Evolutionary conservation across 352 stramenopile genomes (phyloP), one percentile per base, ranked within the genome.

Genomic region (Phytophthora vignae): DNA sequence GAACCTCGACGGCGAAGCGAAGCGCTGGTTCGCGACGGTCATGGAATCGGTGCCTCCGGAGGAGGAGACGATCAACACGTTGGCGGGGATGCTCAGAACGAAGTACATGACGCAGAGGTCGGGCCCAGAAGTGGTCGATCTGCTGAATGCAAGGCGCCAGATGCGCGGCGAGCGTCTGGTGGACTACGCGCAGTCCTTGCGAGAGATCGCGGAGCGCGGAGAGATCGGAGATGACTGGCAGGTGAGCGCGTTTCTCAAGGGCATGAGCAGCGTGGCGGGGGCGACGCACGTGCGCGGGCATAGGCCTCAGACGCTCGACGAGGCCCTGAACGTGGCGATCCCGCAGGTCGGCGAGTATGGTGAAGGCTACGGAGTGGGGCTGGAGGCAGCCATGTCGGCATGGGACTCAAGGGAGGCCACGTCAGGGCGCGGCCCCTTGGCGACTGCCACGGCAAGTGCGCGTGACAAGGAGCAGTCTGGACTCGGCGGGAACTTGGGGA

Each of bases 221-320:
- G 15, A 44, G 4, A 53, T 60, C 19, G 49, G 60, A 0, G 49
- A 67, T 11, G 31, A 53, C 2, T 59, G 49, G 60, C 22, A 59
- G 4, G 60, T 59, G 7, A 27, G 19, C 36, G 60, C 49, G 1
- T 60, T 67, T 21, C 19, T 60, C 5, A 52, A 46, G 1, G 49
- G 49, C n/a, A 29, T 67, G 60, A 38, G 22, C 8, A 59, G 42
- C 50, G 11, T 19, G 12, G 33, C 21, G 7, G 12, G 4, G 2
- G 49, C 60, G 4, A 59, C 60, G 5, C 48, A 60, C 3, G 19
- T 67, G n/a, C 49, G 60, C 1, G 60, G 49, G 9, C 11, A 27
- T 1, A 4, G 17, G 21, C 60, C 60, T 0, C 7, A n/a, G 14
- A 60, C 48, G 3, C 14, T 67, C 12, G 50, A 59, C 22, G 50